A percentile compares a stretch with the other conserved stretches of the same genome.
Conservation (phyloP, 2,329 filamentous ascomycete species). For the Aspergillus puulaauensis region DNA sequence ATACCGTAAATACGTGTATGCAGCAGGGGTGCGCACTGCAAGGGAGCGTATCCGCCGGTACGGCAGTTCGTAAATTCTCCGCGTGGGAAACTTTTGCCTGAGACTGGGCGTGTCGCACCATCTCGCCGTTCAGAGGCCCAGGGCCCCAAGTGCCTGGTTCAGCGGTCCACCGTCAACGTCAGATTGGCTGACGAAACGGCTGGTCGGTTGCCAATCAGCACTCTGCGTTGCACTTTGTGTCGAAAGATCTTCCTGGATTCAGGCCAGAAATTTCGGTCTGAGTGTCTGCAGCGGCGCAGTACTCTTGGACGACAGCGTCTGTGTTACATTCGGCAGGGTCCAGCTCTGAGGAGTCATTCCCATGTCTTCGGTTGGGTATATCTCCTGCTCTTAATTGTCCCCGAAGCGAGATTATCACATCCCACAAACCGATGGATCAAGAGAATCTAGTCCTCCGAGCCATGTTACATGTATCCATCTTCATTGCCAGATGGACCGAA, state of each 20-base stretch:
- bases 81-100: not conserved
- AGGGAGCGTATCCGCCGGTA: not conserved
- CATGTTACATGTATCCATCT: not conserved
- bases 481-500: not conserved
- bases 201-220: conserved; percentile 8
- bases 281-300: not conserved
- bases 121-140: not conserved
- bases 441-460: no score
- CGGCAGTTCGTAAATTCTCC: not conserved
- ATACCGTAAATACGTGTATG: not conserved
- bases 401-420: not conserved
- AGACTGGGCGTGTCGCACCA: conserved; percentile 13
- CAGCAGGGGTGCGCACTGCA: no score
- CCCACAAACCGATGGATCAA: not conserved
- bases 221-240: not conserved
- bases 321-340: conserved; percentile 4
- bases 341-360: not conserved
- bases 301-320: not conserved
- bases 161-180: not conserved
- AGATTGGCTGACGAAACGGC: conserved; percentile 4
- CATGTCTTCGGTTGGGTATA: not conserved
- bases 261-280: conserved; percentile 3
- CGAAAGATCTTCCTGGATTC: not conserved
- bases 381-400: not conserved
- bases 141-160: conserved; percentile 5